A percentile compares a stretch with the other conserved stretches of the same genome.
Evolutionary conservation across 495 filamentous ascomycete genomes (phyloP).

Genomic region (Tuber melanosporum): DNA sequence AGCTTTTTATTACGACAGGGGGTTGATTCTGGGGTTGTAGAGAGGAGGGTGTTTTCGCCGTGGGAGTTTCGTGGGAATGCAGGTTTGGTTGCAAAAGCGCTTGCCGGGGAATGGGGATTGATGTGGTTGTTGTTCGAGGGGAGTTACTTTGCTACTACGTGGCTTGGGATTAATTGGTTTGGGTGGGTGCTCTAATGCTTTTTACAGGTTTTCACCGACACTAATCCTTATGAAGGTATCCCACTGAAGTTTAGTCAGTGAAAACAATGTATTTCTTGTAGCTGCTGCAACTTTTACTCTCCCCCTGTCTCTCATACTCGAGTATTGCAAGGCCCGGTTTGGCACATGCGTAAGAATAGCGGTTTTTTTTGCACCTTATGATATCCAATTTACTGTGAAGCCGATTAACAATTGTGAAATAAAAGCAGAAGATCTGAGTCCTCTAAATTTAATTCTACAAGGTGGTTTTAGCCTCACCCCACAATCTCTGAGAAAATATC

Average conservation of each 20-base stretch:
- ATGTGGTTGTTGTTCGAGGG: constrained; percentile 38
- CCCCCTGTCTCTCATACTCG: neutral
- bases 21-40: constrained; percentile 7
- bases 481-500: no score
- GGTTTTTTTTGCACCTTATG: neutral
- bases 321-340: neutral
- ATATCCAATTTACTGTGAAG: neutral
- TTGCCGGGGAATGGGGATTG: constrained; percentile 37
- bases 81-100: constrained; percentile 27
- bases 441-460: neutral
- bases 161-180: constrained; percentile 35
- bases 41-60: constrained; percentile 22
- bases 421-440: neutral
- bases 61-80: constrained; percentile 26
- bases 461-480: no score
- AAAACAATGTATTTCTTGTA: neutral
- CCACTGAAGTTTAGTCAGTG: neutral
- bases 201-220: neutral
- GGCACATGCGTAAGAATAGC: neutral
- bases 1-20: constrained; percentile 27
- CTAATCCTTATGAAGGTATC: neutral
- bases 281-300: neutral
- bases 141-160: constrained; percentile 32
- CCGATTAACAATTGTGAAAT: no score
- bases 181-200: constrained; percentile 17